Percentiles rank a stretch among this genome's conserved stretches.
Conservation (phyloP, 2,329 filamentous ascomycete species). For the Bipolaris victoriae region DNA sequence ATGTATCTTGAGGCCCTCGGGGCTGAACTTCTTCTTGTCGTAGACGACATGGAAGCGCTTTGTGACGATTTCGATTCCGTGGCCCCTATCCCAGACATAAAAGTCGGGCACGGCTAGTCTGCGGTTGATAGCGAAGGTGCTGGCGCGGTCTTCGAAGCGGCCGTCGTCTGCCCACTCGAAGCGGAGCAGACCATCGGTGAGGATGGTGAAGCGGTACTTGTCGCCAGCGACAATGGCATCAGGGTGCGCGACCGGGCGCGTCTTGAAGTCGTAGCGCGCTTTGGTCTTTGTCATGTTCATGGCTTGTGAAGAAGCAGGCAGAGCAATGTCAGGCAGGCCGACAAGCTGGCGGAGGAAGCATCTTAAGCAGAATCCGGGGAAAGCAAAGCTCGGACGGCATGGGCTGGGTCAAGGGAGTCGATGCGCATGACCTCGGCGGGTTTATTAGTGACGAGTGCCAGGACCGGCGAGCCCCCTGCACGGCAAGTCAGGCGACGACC, state of each 20-base stretch:
- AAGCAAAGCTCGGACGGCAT: conserved; percentile 27
- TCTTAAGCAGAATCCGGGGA: conserved; percentile 33
- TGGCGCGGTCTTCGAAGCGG: conserved; percentile 67
- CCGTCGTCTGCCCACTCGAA: conserved; percentile 68
- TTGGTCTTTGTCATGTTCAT: conserved; percentile 43
- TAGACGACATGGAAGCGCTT: conserved; percentile 63
- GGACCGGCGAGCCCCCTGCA: conserved; percentile 13
- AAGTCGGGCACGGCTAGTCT: conserved; percentile 57
- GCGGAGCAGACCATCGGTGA: conserved; percentile 63
- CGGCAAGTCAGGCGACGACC: conserved; percentile 29
- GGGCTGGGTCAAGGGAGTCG: conserved; percentile 14
- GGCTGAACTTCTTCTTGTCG: conserved; percentile 62
- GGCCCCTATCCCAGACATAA: conserved; percentile 54
- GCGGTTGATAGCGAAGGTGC: conserved; percentile 66
- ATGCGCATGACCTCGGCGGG: conserved; percentile 35
- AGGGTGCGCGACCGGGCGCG: conserved; percentile 53
- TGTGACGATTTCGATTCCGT: conserved; percentile 63
- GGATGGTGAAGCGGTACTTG: conserved; percentile 65
- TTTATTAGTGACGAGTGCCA: conserved; percentile 7
- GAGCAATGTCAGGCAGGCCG: conserved; percentile 14
- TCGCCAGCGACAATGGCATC: conserved; percentile 55
- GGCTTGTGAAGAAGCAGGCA: conserved; percentile 10
- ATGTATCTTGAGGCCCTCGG: conserved; percentile 57
- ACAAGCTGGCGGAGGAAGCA: conserved; percentile 24
- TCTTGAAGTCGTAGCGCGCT: conserved; percentile 53